Percentiles rank a stretch among this genome's conserved stretches.
These are phyloP conservation scores for Kickxella alabastrina DNA, from an alignment of 192 early-diverging fungal genomes.

Conservation along the genomic window DNA sequence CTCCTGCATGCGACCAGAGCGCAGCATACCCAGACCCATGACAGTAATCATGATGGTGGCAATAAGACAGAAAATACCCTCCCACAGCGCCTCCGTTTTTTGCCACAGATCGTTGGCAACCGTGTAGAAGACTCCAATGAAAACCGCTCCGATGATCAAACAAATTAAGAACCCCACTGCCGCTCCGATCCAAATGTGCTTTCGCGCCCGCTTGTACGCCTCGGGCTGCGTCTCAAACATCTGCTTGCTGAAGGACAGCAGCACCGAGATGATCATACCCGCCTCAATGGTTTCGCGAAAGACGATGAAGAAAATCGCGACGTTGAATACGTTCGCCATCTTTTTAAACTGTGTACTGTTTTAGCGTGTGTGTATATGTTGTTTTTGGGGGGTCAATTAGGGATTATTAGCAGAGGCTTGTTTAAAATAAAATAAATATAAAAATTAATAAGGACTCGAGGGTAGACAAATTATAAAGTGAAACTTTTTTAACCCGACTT, in stretches of 20 bases:
- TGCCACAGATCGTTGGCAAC: conserved; percentile 53
- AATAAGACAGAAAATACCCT: conserved; percentile 78
- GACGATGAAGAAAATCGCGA: conserved; percentile 71
- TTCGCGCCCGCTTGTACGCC: conserved; percentile 54
- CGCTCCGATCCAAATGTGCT: conserved; percentile 77
- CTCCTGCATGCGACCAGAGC: conserved; percentile 65
- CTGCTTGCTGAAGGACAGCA: conserved; percentile 71
- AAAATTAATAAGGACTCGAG: too few species aligned
- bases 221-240: conserved; percentile 53
- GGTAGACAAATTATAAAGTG: too few species aligned
- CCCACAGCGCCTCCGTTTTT: conserved; percentile 73
- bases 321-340: conserved; percentile 59
- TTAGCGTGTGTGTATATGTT: too few species aligned
- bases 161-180: conserved; percentile 62
- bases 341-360: not conserved
- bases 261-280: conserved; percentile 81
- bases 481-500: too few species aligned
- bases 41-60: conserved; percentile 71
- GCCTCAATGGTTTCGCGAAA: conserved; percentile 85
- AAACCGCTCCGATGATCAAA: conserved; percentile 65
- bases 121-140: conserved; percentile 77
- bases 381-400: too few species aligned
- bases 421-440: too few species aligned
- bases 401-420: too few species aligned
- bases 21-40: conserved; percentile 81